These are phyloP conservation scores for Paraphoma chrysanthemicola DNA, from an alignment of 2,329 filamentous ascomycete genomes.

Conservation along the genomic window DNA sequence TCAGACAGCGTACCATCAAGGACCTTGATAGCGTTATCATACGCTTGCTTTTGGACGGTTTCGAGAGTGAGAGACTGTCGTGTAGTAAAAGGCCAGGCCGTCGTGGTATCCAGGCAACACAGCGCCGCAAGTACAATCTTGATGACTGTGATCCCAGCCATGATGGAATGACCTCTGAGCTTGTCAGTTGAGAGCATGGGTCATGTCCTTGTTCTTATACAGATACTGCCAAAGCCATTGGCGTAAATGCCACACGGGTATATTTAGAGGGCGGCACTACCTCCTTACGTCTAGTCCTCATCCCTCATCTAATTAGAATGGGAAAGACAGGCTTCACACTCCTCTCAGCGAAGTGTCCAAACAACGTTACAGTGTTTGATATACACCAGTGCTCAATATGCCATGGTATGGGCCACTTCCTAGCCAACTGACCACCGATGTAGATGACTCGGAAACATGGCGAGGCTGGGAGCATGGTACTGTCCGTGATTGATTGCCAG, in stretches of 20 bases:
- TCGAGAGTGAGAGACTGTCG: conserved; percentile 32
- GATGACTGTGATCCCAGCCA: conserved; percentile 27
- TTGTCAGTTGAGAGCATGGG: neutral
- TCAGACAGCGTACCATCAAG: conserved; percentile 37
- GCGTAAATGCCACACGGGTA: no score
- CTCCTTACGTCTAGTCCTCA: neutral
- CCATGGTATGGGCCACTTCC: neutral
- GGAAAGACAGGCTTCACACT: neutral
- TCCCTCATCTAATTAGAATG: neutral
- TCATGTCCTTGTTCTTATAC: neutral
- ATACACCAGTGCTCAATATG: neutral
- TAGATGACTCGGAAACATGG: neutral
- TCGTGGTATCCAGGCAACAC: conserved; percentile 20
- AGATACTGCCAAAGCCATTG: neutral
- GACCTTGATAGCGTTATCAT: conserved; percentile 35
- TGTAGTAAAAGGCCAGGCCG: conserved; percentile 25
- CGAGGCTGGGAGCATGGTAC: neutral
- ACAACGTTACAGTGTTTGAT: neutral
- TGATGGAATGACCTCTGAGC: conserved; percentile 9
- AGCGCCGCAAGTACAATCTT: conserved; percentile 31
- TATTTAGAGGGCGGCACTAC: no score
- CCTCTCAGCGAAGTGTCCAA: neutral
- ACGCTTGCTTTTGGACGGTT: conserved; percentile 33
- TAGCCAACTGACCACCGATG: no score
- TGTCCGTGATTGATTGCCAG: neutral